These are phyloP conservation scores for Thelonectria discophora DNA, from an alignment of 2,329 filamentous ascomycete genomes.

Conservation along the genomic window DNA sequence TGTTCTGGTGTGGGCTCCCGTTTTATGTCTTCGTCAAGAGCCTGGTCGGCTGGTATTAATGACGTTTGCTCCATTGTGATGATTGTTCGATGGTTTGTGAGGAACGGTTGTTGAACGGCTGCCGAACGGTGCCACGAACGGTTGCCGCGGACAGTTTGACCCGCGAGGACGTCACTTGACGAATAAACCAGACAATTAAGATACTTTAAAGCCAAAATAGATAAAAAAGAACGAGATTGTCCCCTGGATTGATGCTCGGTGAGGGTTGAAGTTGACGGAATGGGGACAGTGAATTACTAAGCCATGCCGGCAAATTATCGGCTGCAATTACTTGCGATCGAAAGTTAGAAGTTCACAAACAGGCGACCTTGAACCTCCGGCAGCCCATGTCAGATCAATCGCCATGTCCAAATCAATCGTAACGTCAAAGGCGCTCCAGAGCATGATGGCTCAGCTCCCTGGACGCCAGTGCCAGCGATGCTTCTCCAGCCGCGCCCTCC, in stretches of 20 bases:
- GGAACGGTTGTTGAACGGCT: no score
- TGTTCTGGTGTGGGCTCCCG: conserved; percentile 35
- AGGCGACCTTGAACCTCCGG: conserved; percentile 31
- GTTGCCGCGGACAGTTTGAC: not conserved
- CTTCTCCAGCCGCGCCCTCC: conserved; percentile 49
- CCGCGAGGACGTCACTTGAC: not conserved
- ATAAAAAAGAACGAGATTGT: conserved; percentile 10
- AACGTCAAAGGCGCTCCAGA: conserved; percentile 49
- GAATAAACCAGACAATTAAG: not conserved
- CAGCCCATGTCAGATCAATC: conserved; percentile 21
- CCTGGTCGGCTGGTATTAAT: conserved; percentile 38
- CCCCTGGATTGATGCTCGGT: conserved; percentile 3
- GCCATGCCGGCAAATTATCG: conserved; percentile 40
- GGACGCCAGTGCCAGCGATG: conserved; percentile 54
- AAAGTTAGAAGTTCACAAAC: conserved; percentile 39
- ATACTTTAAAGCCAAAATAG: not conserved
- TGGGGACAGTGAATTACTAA: conserved; percentile 37
- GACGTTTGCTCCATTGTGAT: conserved; percentile 42
- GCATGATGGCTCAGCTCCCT: conserved; percentile 44
- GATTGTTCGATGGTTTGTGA: conserved; percentile 4
- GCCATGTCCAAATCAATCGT: conserved; percentile 52
- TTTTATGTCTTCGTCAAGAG: conserved; percentile 43
- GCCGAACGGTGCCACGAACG: no score
- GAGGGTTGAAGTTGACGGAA: conserved; percentile 17
- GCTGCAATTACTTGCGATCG: conserved; percentile 39